A percentile compares a stretch with the other conserved stretches of the same genome.
phyloP scores from a whole-genome alignment of 768 basidiomycete species.

The Termitomyces sp. region DNA sequence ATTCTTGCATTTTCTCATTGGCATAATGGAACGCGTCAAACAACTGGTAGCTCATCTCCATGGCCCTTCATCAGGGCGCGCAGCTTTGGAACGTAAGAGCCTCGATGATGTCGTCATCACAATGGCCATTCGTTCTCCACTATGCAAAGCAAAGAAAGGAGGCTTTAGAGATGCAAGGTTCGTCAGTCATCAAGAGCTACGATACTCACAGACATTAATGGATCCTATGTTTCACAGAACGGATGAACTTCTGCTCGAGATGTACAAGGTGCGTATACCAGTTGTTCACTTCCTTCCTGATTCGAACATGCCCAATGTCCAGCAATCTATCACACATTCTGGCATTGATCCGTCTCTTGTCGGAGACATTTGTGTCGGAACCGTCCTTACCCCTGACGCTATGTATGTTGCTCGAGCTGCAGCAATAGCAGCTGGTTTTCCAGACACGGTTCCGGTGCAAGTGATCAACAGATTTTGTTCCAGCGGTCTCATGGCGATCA shows the following conservation, averaged over 20 bases:
- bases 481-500: constrained; percentile 82
- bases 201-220: not conserved
- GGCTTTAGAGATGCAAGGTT: constrained; percentile 69
- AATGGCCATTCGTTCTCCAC: constrained; percentile 72
- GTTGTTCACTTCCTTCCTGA: not conserved
- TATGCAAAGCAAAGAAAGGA: constrained; percentile 76
- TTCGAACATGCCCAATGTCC: not conserved
- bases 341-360: constrained; percentile 61
- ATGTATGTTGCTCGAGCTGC: constrained; percentile 72
- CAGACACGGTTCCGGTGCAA: constrained; percentile 72
- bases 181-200: constrained; percentile 13
- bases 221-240: constrained; percentile 37
- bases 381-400: constrained; percentile 61
- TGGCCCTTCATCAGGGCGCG: constrained; percentile 38
- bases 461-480: constrained; percentile 81
- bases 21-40: constrained; percentile 58
- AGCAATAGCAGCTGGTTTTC: constrained; percentile 77
- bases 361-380: constrained; percentile 80
- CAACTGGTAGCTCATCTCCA: constrained; percentile 61
- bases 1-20: not conserved
- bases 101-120: constrained; percentile 83
- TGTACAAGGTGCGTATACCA: constrained; percentile 57
- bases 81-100: constrained; percentile 51
- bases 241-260: constrained; percentile 79
- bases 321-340: constrained; percentile 60